These are phyloP conservation scores for Phytophthora hibernalis DNA, from an alignment of 352 stramenopile species.

Conservation along the genomic window DNA sequence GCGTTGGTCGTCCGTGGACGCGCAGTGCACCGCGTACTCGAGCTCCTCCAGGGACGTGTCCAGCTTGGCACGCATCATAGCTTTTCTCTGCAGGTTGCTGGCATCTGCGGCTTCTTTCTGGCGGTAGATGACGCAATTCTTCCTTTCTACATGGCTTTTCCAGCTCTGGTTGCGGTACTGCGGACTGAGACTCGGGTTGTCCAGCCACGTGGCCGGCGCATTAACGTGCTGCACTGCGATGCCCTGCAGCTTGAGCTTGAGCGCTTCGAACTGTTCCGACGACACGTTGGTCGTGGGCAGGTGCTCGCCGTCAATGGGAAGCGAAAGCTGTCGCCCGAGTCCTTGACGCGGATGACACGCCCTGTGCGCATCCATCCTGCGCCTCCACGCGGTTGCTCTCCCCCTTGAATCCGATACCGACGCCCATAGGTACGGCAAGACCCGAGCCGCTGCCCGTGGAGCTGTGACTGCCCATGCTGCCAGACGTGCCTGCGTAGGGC, in stretches of 20 bases:
- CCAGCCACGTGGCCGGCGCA: constrained; percentile 62
- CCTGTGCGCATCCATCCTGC: constrained; percentile 73
- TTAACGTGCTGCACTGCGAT: constrained; percentile 56
- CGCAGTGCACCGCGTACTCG: constrained; percentile 65
- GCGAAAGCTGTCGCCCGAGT: constrained; percentile 73
- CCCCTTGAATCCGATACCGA: constrained; percentile 30
- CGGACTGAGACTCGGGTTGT: constrained; percentile 69
- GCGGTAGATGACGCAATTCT: constrained; percentile 77
- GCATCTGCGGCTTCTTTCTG: constrained; percentile 55
- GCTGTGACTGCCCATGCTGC: constrained; percentile 38
- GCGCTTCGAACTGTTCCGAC: constrained; percentile 34
- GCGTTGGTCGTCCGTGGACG: constrained; percentile 70
- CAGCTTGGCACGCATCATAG: constrained; percentile 68
- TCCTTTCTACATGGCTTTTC: constrained; percentile 76
- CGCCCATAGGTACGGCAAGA: constrained; percentile 35
- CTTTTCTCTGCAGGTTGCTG: constrained; percentile 50
- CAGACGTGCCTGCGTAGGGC: constrained; percentile 35
- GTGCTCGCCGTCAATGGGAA: constrained; percentile 74
- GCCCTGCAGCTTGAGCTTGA: constrained; percentile 40
- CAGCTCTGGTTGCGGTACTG: constrained; percentile 65
- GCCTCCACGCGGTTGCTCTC: constrained; percentile 55
- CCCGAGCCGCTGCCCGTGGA: constrained; percentile 33
- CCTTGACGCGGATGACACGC: constrained; percentile 74
- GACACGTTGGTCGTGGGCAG: constrained; percentile 52
- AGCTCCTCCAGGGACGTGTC: constrained; percentile 78